These are phyloP conservation scores for Lactarius sanguifluus DNA, from an alignment of 768 basidiomycete species.

Conservation along the genomic window DNA sequence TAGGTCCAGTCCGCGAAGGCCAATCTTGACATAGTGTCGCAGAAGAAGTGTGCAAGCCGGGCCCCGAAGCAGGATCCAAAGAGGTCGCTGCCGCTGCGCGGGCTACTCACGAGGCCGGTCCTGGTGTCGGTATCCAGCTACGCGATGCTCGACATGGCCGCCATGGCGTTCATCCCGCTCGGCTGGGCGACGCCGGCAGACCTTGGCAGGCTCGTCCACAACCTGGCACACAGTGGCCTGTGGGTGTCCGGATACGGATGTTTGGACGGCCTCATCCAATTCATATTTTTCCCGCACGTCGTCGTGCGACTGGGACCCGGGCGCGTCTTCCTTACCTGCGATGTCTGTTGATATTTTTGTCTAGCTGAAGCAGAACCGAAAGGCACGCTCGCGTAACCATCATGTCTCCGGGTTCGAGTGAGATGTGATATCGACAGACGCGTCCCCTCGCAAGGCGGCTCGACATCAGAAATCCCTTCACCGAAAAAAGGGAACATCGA, in stretches of 20 bases:
- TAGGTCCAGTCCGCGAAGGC: not conserved
- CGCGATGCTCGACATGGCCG: conserved; percentile 18
- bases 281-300: conserved; percentile 35
- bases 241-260: conserved; percentile 41
- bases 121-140: conserved; percentile 8
- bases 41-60: not conserved
- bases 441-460: not conserved
- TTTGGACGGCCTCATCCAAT: conserved; percentile 41
- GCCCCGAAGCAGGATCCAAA: not conserved
- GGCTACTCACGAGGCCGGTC: conserved; percentile 16
- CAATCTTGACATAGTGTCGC: not conserved
- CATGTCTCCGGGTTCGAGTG: not conserved
- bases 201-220: conserved; percentile 42
- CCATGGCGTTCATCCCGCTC: conserved; percentile 37
- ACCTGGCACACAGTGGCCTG: conserved; percentile 38
- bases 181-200: conserved; percentile 46
- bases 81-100: conserved; percentile 7
- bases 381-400: not conserved
- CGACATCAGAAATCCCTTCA: not conserved
- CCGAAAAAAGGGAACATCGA: no score
- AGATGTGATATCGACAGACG: not conserved
- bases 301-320: conserved; percentile 39
- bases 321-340: conserved; percentile 31
- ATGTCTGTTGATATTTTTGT: not conserved
- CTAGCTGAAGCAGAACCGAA: not conserved